A percentile compares a stretch with the other conserved stretches of the same genome.
Conservation (phyloP, 306 rosid species). For the Gynostemma pentaphyllum region DNA sequence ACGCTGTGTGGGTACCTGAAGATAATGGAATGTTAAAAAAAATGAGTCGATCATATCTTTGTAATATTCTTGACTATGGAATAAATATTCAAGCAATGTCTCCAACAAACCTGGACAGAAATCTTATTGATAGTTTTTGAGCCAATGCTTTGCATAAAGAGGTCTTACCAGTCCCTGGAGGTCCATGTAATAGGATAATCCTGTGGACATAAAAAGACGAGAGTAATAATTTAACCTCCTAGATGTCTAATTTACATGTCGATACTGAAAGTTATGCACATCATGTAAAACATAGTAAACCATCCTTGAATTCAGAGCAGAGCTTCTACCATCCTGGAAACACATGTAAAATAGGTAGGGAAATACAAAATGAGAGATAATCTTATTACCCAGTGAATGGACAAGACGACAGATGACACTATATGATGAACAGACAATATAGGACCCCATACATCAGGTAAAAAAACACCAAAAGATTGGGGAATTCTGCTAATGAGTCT, state of each 20-base stretch:
- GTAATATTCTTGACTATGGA: background rate
- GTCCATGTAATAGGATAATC: constrained; percentile 85
- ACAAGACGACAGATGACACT: background rate
- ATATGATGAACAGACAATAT: background rate
- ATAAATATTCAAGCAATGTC: background rate
- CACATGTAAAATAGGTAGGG: background rate
- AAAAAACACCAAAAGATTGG: background rate
- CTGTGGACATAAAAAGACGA: constrained; percentile 27
- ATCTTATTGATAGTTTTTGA: constrained; percentile 78
- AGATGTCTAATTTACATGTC: background rate
- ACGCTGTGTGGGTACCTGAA: constrained; percentile 71
- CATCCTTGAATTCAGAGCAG: background rate
- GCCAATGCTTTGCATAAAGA: constrained; percentile 94
- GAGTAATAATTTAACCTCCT: constrained; percentile 11
- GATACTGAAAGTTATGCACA: background rate
- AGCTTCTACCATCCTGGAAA: background rate
- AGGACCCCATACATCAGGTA: background rate
- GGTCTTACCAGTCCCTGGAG: constrained; percentile 95
- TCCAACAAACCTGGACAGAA: constrained; percentile 57
- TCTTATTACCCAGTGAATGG: background rate
- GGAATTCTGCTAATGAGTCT: background rate
- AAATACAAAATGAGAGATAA: background rate
- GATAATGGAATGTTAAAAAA: background rate
- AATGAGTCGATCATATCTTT: background rate
- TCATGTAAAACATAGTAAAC: constrained; percentile 1